Evolutionary conservation across 1,284 basidiomycete species (phyloP).

Genomic region (Cryptococcus neoformans): DNA sequence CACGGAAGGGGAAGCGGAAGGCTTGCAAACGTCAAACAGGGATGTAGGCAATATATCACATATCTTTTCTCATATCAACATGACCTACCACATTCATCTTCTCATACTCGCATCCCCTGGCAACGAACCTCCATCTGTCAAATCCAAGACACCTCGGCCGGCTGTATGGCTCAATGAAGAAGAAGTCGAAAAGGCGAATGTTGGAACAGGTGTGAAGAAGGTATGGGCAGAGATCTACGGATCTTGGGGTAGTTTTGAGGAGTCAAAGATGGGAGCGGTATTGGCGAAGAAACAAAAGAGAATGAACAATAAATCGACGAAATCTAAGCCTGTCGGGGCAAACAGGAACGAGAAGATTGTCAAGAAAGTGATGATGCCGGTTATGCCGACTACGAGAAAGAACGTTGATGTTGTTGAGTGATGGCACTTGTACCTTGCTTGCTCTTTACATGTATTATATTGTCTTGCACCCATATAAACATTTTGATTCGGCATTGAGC

Average conservation of each 20-base stretch:
- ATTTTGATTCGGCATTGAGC: no score
- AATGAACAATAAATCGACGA: not conserved
- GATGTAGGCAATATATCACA: conserved; percentile 65
- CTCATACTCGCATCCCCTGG: conserved; percentile 1
- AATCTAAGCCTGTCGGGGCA: conserved; percentile 5
- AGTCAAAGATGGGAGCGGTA: not conserved
- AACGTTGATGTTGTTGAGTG: not conserved
- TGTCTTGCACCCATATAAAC: no score
- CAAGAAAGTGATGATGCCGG: conserved; percentile 41
- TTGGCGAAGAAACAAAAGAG: not conserved
- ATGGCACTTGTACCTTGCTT: no score
- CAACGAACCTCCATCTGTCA: not conserved
- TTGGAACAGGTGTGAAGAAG: conserved; percentile 50
- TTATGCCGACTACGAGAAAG: conserved; percentile 22
- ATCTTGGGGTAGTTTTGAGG: conserved; percentile 31
- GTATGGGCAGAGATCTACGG: conserved; percentile 45
- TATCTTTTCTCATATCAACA: conserved; percentile 85
- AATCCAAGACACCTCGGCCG: not conserved
- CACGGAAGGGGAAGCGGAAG: not conserved
- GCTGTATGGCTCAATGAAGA: conserved; percentile 32
- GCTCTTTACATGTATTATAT: no score
- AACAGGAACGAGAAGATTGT: conserved; percentile 20
- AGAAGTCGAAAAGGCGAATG: conserved; percentile 34
- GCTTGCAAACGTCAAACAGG: not conserved
- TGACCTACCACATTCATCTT: conserved; percentile 70